Evolutionary conservation across 108 stramenopile genomes (phyloP), one percentile per base, ranked within the genome.

Genomic region (Nitzschia sp.): DNA sequence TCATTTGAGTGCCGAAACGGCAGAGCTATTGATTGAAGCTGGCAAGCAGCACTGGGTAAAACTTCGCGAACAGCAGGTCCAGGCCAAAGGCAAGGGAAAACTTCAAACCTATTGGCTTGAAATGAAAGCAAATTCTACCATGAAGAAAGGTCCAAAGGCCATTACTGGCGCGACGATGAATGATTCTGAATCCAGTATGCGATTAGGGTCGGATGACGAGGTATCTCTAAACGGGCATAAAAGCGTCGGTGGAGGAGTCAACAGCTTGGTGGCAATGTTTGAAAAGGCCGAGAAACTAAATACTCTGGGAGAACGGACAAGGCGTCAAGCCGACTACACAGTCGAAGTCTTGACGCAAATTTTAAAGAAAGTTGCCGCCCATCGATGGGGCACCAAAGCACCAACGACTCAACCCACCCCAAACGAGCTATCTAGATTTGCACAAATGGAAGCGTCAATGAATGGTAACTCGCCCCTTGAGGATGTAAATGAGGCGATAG

Each of bases 51-150:
- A 83, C 32, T 86, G 82, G 85, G 34, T 85, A 28, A 30, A 59
- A 1, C 51, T 60, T 2, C 67, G 87, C 17, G 75, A 83, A 19
- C 30, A 27, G 18, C 38, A 51, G 15, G 74, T 88, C 4, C 17
- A 64, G 18, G 89, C 82, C 6, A 90, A 90, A 38, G 89, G 89
- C 23, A 90, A 90, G 66, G 89, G 89, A 17, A 17, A 28, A 25
- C 38, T 68, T 11, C 54, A 68, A 34, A 68, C 67, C 23, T 68
- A 57, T 26, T 68, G 67, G 67, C 23, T 68, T 8, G 49, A 19
- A 4, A 21, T 51, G 49, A 21, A 9, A 19, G 23, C 38, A 9
- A 13, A 6, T 42, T 6, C 38, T 42, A 13, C 38, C 38, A 13
- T 9, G 6, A 42, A 42, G 38, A 42, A 42, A 13, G 38, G 38